A percentile compares a stretch with the other conserved stretches of the same genome.
Evolutionary conservation across 2,329 filamentous ascomycete species (phyloP).

Genomic region (Fusarium euwallaceae): DNA sequence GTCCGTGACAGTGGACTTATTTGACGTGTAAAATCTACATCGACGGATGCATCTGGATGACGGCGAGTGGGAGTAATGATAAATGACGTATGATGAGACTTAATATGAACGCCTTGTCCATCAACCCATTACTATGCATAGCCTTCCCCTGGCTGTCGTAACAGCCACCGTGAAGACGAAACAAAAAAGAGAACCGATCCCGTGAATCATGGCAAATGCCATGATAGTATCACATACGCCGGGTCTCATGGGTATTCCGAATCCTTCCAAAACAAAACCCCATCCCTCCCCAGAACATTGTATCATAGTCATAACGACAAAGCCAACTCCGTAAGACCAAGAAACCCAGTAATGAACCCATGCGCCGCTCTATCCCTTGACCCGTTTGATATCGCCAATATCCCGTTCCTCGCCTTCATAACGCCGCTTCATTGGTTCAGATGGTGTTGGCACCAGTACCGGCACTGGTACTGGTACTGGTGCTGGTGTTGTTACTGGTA

Average conservation of each 20-base stretch:
- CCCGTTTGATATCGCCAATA: slow-evolving; percentile 32
- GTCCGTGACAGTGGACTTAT: neutral
- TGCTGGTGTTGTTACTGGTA: neutral
- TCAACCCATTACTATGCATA: slow-evolving; percentile 11
- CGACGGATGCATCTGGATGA: slow-evolving; percentile 17
- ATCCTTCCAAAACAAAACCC: slow-evolving; percentile 29
- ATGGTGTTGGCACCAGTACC: slow-evolving; percentile 1
- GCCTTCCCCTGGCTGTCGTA: neutral
- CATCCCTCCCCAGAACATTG: slow-evolving; percentile 26
- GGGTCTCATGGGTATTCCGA: slow-evolving; percentile 44
- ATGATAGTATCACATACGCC: slow-evolving; percentile 37
- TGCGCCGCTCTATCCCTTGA: slow-evolving; percentile 35
- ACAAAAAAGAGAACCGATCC: slow-evolving; percentile 14
- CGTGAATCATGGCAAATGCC: slow-evolving; percentile 27
- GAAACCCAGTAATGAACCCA: slow-evolving; percentile 8
- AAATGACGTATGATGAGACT: slow-evolving; percentile 42
- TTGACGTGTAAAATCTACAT: slow-evolving; percentile 29
- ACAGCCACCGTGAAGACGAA: slow-evolving; percentile 8
- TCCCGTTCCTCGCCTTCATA: slow-evolving; percentile 20
- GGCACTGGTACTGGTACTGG: neutral
- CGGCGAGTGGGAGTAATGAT: slow-evolving; percentile 38
- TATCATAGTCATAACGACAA: slow-evolving; percentile 15
- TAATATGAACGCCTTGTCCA: slow-evolving; percentile 43
- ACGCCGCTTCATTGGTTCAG: slow-evolving; percentile 34
- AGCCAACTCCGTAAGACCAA: slow-evolving; percentile 27